Conservation (phyloP, 2,329 filamentous ascomycete genomes). For the Aspergillus quadricinctus region DNA sequence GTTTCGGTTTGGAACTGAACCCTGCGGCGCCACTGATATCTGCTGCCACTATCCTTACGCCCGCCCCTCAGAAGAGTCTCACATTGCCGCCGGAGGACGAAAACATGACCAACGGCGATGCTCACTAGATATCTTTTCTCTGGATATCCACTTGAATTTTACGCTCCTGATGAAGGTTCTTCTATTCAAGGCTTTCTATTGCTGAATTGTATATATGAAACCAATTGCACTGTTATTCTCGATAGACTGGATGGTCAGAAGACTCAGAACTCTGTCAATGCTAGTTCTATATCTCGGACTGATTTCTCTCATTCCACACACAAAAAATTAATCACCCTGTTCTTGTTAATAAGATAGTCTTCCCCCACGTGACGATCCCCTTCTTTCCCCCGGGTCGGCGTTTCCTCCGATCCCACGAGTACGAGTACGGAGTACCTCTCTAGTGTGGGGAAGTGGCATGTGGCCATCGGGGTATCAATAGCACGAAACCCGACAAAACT, state of each 20-base stretch:
- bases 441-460: slow-evolving; percentile 16
- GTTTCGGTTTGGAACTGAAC: slow-evolving; percentile 85
- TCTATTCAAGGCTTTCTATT: not conserved
- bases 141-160: not conserved
- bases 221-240: slow-evolving; percentile 2
- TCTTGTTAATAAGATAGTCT: not conserved
- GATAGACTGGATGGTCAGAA: slow-evolving; percentile 1
- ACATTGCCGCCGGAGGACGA: slow-evolving; percentile 31
- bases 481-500: slow-evolving; percentile 20
- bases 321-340: not conserved
- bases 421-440: not conserved
- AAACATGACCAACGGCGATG: slow-evolving; percentile 18
- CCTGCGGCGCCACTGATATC: slow-evolving; percentile 75
- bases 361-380: not conserved
- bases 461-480: slow-evolving; percentile 28
- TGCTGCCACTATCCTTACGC: slow-evolving; percentile 67
- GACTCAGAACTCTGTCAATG: slow-evolving; percentile 1
- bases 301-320: not conserved
- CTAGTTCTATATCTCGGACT: not conserved
- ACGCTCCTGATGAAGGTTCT: not conserved
- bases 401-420: not conserved
- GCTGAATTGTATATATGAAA: not conserved
- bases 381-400: not conserved
- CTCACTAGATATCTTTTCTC: slow-evolving; percentile 3
- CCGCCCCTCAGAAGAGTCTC: slow-evolving; percentile 50